phyloP scores from a whole-genome alignment of 2,329 filamentous ascomycete genomes.

The Xylariaceae sp. region DNA sequence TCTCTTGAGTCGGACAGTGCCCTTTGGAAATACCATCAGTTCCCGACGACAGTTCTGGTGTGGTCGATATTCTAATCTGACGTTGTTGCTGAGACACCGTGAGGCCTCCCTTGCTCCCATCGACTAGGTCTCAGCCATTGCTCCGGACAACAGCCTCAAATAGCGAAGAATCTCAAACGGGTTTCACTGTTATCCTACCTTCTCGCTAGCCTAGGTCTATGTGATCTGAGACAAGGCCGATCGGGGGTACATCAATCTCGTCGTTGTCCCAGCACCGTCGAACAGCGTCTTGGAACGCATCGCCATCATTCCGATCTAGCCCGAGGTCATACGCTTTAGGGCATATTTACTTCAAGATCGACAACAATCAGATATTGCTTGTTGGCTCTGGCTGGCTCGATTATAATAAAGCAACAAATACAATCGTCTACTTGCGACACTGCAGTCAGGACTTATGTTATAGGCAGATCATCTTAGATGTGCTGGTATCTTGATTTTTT shows the following conservation, averaged over 20 bases:
- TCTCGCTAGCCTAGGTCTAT: conserved; percentile 1
- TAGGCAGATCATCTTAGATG: no score
- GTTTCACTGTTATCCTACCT: neutral
- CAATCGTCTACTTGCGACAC: no score
- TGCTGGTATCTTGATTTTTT: no score
- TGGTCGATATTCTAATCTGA: no score
- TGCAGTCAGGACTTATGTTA: no score
- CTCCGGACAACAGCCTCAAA: neutral
- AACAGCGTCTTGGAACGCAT: neutral
- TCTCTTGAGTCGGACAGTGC: no score
- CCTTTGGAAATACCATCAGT: no score
- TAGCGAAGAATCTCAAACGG: neutral
- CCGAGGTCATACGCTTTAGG: neutral
- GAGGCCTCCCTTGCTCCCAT: conserved; percentile 7
- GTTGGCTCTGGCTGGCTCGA: no score
- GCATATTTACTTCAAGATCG: neutral
- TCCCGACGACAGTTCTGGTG: no score
- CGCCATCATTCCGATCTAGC: neutral
- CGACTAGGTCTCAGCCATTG: conserved; percentile 1
- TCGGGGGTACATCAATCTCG: neutral
- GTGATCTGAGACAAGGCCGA: neutral
- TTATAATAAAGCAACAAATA: no score
- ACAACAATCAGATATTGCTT: no score
- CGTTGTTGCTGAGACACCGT: neutral
- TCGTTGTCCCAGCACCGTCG: neutral